Evolutionary conservation across 148 eudicot species (phyloP).

Genomic region (Vaccinium vitisidaea): DNA sequence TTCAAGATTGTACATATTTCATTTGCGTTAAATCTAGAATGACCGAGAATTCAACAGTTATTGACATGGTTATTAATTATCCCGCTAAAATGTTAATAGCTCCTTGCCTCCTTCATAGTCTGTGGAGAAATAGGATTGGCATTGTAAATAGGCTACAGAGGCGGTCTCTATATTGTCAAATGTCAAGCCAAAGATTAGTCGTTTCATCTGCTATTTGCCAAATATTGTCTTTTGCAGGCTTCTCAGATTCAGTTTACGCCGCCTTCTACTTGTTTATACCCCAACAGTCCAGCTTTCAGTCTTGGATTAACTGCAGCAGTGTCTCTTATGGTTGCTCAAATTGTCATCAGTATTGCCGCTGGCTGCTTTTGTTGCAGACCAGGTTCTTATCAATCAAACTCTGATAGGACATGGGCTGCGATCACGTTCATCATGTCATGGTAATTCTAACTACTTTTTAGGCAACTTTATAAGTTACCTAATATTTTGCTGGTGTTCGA

Average conservation of each 20-base stretch:
- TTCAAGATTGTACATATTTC: neutral
- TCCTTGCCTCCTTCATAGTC: neutral
- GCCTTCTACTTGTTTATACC: conserved; percentile 57
- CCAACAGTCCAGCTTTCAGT: conserved; percentile 72
- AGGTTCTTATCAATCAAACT: conserved; percentile 40
- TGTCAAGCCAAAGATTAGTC: neutral
- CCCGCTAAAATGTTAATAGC: neutral
- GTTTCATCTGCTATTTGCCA: neutral
- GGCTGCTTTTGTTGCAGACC: conserved; percentile 77
- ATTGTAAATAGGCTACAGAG: neutral
- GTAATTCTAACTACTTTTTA: conserved; percentile 38
- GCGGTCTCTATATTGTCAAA: neutral
- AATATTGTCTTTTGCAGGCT: conserved; percentile 34
- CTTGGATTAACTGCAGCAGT: conserved; percentile 69
- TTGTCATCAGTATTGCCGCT: conserved; percentile 49
- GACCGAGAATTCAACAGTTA: neutral
- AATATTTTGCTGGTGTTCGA: neutral
- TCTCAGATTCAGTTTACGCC: conserved; percentile 44
- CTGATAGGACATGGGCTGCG: conserved; percentile 57
- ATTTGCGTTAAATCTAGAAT: too few relatives aligned
- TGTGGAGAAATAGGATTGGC: neutral
- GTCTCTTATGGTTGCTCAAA: conserved; percentile 67
- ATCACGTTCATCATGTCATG: conserved; percentile 76
- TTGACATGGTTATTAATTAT: neutral
- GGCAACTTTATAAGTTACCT: neutral